phyloP scores from a whole-genome alignment of 805 yeast species.

The Blastobotrys parvus region DNA sequence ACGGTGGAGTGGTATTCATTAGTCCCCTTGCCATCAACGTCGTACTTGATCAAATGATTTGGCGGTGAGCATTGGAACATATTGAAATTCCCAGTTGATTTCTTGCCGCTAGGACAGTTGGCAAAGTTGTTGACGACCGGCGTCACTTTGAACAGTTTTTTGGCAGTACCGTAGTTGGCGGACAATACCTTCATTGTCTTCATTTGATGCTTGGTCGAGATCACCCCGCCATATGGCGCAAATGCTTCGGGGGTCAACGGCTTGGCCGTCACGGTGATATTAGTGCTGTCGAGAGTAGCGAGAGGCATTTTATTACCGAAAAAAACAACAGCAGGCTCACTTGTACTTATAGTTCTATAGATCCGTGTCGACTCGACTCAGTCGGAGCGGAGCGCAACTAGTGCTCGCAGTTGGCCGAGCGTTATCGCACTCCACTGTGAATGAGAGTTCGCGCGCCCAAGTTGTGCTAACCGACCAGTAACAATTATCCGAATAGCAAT shows the following conservation, averaged over 20 bases:
- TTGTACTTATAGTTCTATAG: no score
- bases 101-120: conserved; percentile 37
- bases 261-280: conserved; percentile 36
- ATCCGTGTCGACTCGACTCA: no score
- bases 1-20: conserved; percentile 49
- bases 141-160: conserved; percentile 65
- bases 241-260: conserved; percentile 61
- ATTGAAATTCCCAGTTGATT: conserved; percentile 66
- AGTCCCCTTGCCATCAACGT: conserved; percentile 13
- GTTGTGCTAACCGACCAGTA: no score
- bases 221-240: conserved; percentile 62
- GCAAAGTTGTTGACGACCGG: conserved; percentile 49
- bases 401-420: background rate
- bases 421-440: no score
- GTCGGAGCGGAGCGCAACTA: no score
- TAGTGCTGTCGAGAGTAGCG: conserved; percentile 9
- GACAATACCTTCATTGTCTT: conserved; percentile 34
- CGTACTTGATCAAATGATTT: conserved; percentile 39
- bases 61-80: conserved; percentile 78
- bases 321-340: no score
- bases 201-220: conserved; percentile 72
- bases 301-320: conserved; percentile 17
- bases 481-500: no score
- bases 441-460: no score
- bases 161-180: conserved; percentile 94